Evolutionary conservation across 2,329 filamentous ascomycete species (phyloP).

Genomic region (Pseudonectria buxi): DNA sequence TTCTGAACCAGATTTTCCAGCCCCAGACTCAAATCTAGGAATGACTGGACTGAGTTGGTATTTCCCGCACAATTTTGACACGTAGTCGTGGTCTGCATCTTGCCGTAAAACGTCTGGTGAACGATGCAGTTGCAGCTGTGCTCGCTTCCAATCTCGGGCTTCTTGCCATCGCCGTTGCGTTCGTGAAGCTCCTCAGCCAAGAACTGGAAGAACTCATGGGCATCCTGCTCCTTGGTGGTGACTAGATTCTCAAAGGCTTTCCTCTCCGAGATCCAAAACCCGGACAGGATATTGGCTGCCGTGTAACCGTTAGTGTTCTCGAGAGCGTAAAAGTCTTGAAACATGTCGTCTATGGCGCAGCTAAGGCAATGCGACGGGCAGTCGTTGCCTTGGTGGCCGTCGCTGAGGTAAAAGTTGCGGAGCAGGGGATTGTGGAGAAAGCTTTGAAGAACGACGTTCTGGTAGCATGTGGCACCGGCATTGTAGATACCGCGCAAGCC

Average conservation of each 20-base stretch:
- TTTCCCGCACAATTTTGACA: conserved; percentile 81
- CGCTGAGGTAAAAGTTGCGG: conserved; percentile 84
- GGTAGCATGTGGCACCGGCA: conserved; percentile 97
- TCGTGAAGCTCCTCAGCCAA: conserved; percentile 86
- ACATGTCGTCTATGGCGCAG: conserved; percentile 68
- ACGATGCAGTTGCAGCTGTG: conserved; percentile 81
- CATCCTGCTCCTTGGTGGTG: conserved; percentile 92
- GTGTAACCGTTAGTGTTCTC: conserved; percentile 86
- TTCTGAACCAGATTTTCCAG: conserved; percentile 71
- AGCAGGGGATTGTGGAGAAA: conserved; percentile 91
- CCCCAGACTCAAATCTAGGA: conserved; percentile 84
- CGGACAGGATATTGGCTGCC: conserved; percentile 79
- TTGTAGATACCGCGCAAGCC: conserved; percentile 92
- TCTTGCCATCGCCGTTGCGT: conserved; percentile 66
- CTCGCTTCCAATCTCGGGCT: conserved; percentile 51
- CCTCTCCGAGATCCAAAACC: conserved; percentile 81
- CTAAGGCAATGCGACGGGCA: conserved; percentile 63
- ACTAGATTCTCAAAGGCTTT: conserved; percentile 67
- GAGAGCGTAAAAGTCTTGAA: conserved; percentile 62
- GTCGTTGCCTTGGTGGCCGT: conserved; percentile 74
- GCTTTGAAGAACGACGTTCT: conserved; percentile 91
- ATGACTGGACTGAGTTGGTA: conserved; percentile 78
- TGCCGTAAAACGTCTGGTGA: conserved; percentile 90
- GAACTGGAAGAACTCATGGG: conserved; percentile 95
- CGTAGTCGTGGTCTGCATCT: conserved; percentile 82